phyloP scores from a whole-genome alignment of 2,329 filamentous ascomycete genomes.

The Aspergillus thermomutatus region DNA sequence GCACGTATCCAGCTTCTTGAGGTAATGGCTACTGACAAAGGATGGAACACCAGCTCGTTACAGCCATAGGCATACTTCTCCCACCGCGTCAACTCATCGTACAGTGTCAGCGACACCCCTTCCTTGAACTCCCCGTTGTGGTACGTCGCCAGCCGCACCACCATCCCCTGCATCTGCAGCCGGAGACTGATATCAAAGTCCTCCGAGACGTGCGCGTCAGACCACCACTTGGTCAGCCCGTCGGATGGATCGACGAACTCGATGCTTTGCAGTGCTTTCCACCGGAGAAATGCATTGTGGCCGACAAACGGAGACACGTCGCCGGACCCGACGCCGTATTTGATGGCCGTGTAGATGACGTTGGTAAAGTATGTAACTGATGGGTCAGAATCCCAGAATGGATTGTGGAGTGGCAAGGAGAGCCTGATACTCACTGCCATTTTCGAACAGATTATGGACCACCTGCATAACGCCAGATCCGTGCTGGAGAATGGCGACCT shows the following conservation, averaged over 20 bases:
- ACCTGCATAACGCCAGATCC: conserved; percentile 76
- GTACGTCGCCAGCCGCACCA: conserved; percentile 67
- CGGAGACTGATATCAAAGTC: conserved; percentile 75
- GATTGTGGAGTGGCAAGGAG: not conserved
- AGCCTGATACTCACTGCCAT: conserved; percentile 45
- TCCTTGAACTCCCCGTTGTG: conserved; percentile 70
- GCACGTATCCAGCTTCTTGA: not conserved
- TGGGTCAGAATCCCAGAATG: not conserved
- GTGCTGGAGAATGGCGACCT: conserved; percentile 70
- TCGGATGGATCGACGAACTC: conserved; percentile 40
- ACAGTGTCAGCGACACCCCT: conserved; percentile 78
- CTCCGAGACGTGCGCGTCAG: conserved; percentile 71
- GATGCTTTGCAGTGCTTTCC: conserved; percentile 40
- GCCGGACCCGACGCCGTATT: conserved; percentile 66
- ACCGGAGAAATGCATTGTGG: conserved; percentile 72
- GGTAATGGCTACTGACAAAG: conserved; percentile 43
- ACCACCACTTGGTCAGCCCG: conserved; percentile 67
- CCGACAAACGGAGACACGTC: conserved; percentile 74
- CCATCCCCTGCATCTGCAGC: conserved; percentile 65
- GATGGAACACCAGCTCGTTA: conserved; percentile 78
- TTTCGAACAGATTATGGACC: conserved; percentile 68
- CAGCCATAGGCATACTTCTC: conserved; percentile 78
- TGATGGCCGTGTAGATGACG: conserved; percentile 70
- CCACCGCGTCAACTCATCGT: conserved; percentile 80
- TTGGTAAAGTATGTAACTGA: conserved; percentile 71